A percentile compares a stretch with the other conserved stretches of the same genome.
Evolutionary conservation across 2,329 filamentous ascomycete species (phyloP).

Genomic region (Mollisia scopiformis): DNA sequence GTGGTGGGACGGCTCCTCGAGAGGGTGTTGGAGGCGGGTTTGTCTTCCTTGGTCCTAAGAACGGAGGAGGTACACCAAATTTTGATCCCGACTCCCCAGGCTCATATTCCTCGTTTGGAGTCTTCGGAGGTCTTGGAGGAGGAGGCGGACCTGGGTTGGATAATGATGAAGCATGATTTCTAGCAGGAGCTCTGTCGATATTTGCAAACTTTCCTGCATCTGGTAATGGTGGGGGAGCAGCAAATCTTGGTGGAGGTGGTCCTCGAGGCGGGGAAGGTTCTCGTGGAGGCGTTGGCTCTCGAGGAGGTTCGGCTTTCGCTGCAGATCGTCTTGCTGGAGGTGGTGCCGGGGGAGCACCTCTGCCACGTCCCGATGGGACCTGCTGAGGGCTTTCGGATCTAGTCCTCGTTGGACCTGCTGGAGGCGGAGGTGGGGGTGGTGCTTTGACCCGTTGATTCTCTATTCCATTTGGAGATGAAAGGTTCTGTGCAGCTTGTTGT

Average conservation of each 20-base stretch:
- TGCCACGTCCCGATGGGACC: constrained; percentile 33
- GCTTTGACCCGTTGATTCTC: constrained; percentile 51
- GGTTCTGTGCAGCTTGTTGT: constrained; percentile 52
- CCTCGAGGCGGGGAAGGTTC: constrained; percentile 68
- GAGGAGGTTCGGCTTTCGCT: constrained; percentile 50
- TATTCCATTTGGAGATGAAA: constrained; percentile 43
- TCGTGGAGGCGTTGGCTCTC: constrained; percentile 63
- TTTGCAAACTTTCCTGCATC: constrained; percentile 88
- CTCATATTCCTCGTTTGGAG: constrained; percentile 68
- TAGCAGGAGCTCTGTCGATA: constrained; percentile 43
- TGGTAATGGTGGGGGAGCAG: constrained; percentile 83
- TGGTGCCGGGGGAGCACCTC: constrained; percentile 52
- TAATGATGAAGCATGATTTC: constrained; percentile 47
- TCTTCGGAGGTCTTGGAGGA: constrained; percentile 71
- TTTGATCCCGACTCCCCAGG: constrained; percentile 49
- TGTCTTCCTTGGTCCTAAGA: constrained; percentile 65
- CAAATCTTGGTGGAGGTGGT: constrained; percentile 70
- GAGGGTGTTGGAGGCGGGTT: constrained; percentile 77
- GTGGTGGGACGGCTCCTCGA: constrained; percentile 72
- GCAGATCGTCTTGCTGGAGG: constrained; percentile 64
- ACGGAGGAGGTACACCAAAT: constrained; percentile 81
- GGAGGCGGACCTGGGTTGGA: constrained; percentile 64
- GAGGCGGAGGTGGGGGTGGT: constrained; percentile 65
- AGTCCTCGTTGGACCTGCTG: constrained; percentile 43
- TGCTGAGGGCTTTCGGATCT: constrained; percentile 36